These are phyloP conservation scores for Podospora pseudopauciseta DNA, from an alignment of 495 filamentous ascomycete genomes.

Conservation along the genomic window DNA sequence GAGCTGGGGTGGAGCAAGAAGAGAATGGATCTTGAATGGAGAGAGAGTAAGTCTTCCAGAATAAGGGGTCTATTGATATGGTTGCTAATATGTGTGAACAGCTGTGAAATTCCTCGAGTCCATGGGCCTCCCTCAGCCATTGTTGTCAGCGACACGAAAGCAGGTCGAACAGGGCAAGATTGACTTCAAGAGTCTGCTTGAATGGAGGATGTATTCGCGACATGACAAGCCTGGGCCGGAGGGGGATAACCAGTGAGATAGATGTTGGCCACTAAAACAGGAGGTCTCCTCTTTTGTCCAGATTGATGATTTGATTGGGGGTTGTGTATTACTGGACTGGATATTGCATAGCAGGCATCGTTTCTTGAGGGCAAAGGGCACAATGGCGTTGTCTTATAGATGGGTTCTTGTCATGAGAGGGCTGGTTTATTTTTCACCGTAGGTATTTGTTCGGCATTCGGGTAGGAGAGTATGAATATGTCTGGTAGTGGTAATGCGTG, in stretches of 20 bases:
- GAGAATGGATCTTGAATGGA: constrained; percentile 82
- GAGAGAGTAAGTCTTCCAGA: constrained; percentile 50
- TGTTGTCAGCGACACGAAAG: constrained; percentile 64
- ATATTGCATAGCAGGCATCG: background rate
- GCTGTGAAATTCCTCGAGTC: constrained; percentile 69
- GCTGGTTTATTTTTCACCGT: background rate
- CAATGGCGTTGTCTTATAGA: background rate
- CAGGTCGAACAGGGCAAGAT: constrained; percentile 77
- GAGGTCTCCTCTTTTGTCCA: background rate
- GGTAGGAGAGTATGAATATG: too few relatives aligned
- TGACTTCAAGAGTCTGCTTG: constrained; percentile 63
- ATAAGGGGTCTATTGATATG: background rate
- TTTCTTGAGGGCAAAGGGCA: background rate
- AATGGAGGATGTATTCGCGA: constrained; percentile 71
- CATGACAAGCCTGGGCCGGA: constrained; percentile 45
- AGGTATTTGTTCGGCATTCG: background rate
- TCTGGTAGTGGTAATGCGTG: too few relatives aligned
- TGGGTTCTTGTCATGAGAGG: background rate
- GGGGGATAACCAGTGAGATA: background rate
- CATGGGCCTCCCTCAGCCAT: constrained; percentile 81
- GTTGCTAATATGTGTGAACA: constrained; percentile 22
- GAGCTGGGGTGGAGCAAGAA: constrained; percentile 79
- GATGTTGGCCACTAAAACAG: background rate
- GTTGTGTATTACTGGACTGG: background rate
- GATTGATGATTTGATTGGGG: background rate